These are phyloP conservation scores for Fusarium camptoceras DNA, from an alignment of 2,329 filamentous ascomycete species.

Conservation along the genomic window DNA sequence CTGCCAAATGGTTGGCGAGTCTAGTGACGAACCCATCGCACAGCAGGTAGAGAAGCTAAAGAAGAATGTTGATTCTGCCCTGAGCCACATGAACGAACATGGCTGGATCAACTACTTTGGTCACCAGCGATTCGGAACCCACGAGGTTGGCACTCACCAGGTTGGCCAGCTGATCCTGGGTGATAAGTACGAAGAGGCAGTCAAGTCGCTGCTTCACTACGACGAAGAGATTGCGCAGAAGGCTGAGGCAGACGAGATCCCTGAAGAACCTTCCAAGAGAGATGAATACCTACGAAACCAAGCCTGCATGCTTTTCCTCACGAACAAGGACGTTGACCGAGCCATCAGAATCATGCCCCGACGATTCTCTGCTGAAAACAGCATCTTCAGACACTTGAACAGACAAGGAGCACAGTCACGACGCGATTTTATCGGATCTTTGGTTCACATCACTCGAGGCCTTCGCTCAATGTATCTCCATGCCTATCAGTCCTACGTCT, in stretches of 20 bases:
- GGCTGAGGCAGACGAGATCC: slow-evolving; percentile 53
- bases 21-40: slow-evolving; percentile 35
- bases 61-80: slow-evolving; percentile 63
- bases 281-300: slow-evolving; percentile 85
- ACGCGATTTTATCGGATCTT: slow-evolving; percentile 82
- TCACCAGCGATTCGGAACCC: slow-evolving; percentile 95
- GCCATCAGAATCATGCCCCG: slow-evolving; percentile 78
- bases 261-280: slow-evolving; percentile 65
- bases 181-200: slow-evolving; percentile 82
- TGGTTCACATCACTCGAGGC: slow-evolving; percentile 83
- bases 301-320: slow-evolving; percentile 80
- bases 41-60: slow-evolving; percentile 50
- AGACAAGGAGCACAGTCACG: slow-evolving; percentile 59
- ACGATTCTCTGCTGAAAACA: slow-evolving; percentile 83
- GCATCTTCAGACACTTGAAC: slow-evolving; percentile 81
- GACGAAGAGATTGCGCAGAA: slow-evolving; percentile 68
- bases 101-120: slow-evolving; percentile 99
- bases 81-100: slow-evolving; percentile 74
- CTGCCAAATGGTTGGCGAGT: slow-evolving; percentile 70
- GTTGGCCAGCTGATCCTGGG: slow-evolving; percentile 87
- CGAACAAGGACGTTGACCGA: slow-evolving; percentile 66
- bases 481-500: slow-evolving; percentile 94
- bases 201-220: slow-evolving; percentile 81
- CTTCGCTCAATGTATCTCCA: slow-evolving; percentile 95
- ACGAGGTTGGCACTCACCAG: slow-evolving; percentile 84